Conservation (phyloP, 1,284 basidiomycete species). For the Pholiota adiposa region DNA sequence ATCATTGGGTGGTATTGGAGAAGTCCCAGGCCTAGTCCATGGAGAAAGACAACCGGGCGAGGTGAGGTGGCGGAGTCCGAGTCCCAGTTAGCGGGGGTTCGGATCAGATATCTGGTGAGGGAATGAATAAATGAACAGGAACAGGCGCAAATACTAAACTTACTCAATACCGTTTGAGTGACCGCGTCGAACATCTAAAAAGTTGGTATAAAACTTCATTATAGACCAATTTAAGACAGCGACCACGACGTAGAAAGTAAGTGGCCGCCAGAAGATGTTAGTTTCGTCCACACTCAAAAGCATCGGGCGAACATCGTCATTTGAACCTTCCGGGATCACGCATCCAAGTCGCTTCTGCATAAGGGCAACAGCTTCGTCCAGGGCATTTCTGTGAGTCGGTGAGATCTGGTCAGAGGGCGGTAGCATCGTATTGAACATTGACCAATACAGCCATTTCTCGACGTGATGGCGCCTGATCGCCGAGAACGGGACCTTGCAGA, state of each 20-base stretch:
- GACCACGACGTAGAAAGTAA: constrained; percentile 73
- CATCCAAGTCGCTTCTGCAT: constrained; percentile 78
- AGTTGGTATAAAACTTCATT: constrained; percentile 44
- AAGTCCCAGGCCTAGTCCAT: constrained; percentile 86
- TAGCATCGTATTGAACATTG: constrained; percentile 72
- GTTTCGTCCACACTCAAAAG: constrained; percentile 83
- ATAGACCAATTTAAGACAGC: constrained; percentile 58
- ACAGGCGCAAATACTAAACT: constrained; percentile 26
- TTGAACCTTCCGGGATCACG: constrained; percentile 65
- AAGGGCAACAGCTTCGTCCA: constrained; percentile 66
- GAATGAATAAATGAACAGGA: not conserved
- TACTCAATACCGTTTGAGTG: constrained; percentile 67
- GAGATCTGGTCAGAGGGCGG: constrained; percentile 52
- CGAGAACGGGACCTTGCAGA: constrained; percentile 77
- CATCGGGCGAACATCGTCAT: constrained; percentile 60
- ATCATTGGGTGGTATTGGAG: constrained; percentile 66
- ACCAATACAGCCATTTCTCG: constrained; percentile 84
- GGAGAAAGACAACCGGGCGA: constrained; percentile 82
- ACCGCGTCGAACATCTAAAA: constrained; percentile 51
- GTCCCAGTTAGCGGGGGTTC: constrained; percentile 70
- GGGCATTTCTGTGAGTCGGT: constrained; percentile 45
- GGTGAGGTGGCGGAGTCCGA: constrained; percentile 52
- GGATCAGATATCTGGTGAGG: constrained; percentile 68
- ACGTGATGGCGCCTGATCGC: constrained; percentile 71
- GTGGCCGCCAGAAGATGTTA: constrained; percentile 69